These are phyloP conservation scores for Teratosphaeria destructans DNA, from an alignment of 2,329 filamentous ascomycete species.

Conservation along the genomic window DNA sequence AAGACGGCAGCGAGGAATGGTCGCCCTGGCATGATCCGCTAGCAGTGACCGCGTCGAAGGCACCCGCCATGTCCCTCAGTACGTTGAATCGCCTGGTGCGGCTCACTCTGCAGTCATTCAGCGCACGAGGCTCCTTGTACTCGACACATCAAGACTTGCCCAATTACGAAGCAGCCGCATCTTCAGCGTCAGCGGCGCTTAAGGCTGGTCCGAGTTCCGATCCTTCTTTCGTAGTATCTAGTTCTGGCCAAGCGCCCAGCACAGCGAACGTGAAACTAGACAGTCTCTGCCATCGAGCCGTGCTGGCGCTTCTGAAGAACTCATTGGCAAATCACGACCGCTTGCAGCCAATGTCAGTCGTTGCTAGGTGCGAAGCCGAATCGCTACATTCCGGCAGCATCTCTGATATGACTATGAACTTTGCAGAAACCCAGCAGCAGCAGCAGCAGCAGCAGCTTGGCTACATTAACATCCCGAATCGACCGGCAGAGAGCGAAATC, in stretches of 20 bases:
- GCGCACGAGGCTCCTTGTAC: not conserved
- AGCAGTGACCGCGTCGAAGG: conserved; percentile 16
- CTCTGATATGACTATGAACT: not conserved
- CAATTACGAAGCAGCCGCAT: not conserved
- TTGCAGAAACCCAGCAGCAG: conserved; percentile 3
- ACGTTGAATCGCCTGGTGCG: conserved; percentile 43
- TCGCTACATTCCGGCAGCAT: not conserved
- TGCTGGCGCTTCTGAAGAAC: not conserved
- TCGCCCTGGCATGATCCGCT: conserved; percentile 53
- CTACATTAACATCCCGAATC: conserved; percentile 16
- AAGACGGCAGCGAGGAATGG: conserved; percentile 65
- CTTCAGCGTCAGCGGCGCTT: not conserved
- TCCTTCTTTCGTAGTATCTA: not conserved
- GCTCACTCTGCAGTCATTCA: conserved; percentile 4
- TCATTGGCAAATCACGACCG: not conserved
- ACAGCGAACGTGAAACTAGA: not conserved
- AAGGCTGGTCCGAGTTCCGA: not conserved
- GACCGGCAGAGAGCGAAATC: conserved; percentile 5
- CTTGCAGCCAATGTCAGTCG: not conserved
- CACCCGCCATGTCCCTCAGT: conserved; percentile 32
- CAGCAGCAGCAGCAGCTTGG: conserved; percentile 4
- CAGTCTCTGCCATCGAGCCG: not conserved
- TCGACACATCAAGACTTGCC: not conserved
- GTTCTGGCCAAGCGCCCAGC: not conserved
- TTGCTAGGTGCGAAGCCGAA: not conserved